A percentile compares a stretch with the other conserved stretches of the same genome.
Conservation (phyloP, 2,329 filamentous ascomycete genomes). For the Fusarium pseudonygamai region DNA sequence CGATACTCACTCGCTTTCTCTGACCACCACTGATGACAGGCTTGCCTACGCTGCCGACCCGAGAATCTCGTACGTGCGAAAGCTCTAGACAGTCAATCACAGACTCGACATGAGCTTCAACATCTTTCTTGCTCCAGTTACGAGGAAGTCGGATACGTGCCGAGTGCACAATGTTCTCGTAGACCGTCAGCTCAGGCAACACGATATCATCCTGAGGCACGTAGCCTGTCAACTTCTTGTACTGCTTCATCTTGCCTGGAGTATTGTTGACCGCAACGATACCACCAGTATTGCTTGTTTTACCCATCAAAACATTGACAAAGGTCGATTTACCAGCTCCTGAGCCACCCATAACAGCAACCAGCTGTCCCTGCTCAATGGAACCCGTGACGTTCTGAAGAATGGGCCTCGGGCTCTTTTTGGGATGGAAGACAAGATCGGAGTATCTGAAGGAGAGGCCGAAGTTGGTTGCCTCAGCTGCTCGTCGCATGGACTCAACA, state of each 20-base stretch:
- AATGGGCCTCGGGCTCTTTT: conserved; percentile 55
- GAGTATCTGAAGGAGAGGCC: conserved; percentile 64
- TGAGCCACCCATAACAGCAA: conserved; percentile 67
- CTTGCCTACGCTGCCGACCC: conserved; percentile 61
- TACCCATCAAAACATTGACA: conserved; percentile 70
- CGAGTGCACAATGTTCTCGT: conserved; percentile 70
- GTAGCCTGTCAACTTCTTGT: conserved; percentile 69
- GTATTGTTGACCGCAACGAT: conserved; percentile 63
- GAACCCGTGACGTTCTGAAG: conserved; percentile 63
- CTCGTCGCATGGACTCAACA: conserved; percentile 62
- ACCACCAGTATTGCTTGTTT: conserved; percentile 60
- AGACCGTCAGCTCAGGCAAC: conserved; percentile 67
- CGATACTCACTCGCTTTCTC: conserved; percentile 67
- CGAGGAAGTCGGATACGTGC: conserved; percentile 63
- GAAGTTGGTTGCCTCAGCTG: conserved; percentile 60
- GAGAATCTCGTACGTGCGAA: conserved; percentile 59
- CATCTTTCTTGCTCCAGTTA: conserved; percentile 59
- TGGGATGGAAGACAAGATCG: conserved; percentile 59
- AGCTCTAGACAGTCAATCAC: conserved; percentile 65
- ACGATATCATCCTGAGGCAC: conserved; percentile 71
- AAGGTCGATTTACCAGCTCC: conserved; percentile 70
- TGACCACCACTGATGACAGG: conserved; percentile 67
- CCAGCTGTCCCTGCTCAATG: conserved; percentile 64
- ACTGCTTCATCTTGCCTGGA: conserved; percentile 57
- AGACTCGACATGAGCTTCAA: conserved; percentile 63